Percentiles rank a stretch among this genome's conserved stretches.
These are phyloP conservation scores for Pythium dissotocum DNA, from an alignment of 352 stramenopile genomes.

Conservation along the genomic window DNA sequence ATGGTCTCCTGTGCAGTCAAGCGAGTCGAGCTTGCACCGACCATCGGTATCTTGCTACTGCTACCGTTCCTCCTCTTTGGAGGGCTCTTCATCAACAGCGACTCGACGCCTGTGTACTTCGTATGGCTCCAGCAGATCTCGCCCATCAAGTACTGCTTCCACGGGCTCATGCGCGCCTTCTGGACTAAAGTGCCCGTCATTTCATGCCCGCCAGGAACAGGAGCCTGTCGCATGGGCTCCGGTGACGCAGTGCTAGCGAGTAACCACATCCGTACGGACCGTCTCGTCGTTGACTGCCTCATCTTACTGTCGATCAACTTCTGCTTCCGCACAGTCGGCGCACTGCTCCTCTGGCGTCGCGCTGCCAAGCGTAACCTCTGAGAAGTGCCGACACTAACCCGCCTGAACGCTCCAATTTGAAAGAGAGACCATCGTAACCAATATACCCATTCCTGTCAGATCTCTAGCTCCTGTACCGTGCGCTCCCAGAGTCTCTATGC, in stretches of 20 bases:
- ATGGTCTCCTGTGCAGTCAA: constrained; percentile 39
- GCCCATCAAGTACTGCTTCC: constrained; percentile 55
- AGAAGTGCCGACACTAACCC: no score
- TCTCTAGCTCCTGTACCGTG: no score
- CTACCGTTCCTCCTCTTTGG: constrained; percentile 53
- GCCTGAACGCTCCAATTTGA: no score
- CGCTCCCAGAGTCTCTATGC: no score
- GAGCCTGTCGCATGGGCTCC: constrained; percentile 23
- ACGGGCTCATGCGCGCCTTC: constrained; percentile 46
- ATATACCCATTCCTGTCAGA: no score
- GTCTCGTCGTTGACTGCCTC: constrained; percentile 26
- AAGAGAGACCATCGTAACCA: no score
- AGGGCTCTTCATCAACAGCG: constrained; percentile 45
- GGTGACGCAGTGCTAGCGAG: constrained; percentile 24
- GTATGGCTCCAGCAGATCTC: constrained; percentile 63
- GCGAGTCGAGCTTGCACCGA: constrained; percentile 37
- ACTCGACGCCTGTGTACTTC: constrained; percentile 43
- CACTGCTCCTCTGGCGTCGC: constrained; percentile 10
- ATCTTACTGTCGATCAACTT: constrained; percentile 40
- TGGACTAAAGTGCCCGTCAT: constrained; percentile 34
- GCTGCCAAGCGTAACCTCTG: neutral
- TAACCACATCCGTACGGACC: constrained; percentile 24
- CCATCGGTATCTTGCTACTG: constrained; percentile 46
- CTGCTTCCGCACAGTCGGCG: constrained; percentile 32
- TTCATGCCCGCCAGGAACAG: constrained; percentile 27